Percentiles rank a stretch among this genome's conserved stretches.
Evolutionary conservation across 73 alveolate genomes (phyloP).

Genomic region (Tetrahymena elliotti): DNA sequence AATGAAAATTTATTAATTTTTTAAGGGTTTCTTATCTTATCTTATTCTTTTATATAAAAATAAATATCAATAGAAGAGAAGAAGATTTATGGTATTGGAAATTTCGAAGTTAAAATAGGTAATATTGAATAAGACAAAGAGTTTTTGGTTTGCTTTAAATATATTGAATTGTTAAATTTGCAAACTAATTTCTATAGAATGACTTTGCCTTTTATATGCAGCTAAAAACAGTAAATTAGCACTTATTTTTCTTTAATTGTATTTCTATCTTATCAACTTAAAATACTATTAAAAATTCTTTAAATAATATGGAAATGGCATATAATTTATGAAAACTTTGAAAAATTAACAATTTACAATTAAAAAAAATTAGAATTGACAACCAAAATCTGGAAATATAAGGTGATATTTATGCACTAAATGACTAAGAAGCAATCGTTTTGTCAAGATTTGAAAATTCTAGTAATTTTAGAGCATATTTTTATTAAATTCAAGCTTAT

Average conservation of each 20-base stretch:
- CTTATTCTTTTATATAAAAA: neutral
- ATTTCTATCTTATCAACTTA: neutral
- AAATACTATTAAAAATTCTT: neutral
- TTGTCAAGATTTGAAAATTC: neutral
- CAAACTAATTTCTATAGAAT: conserved; percentile 37
- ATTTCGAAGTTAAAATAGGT: conserved; percentile 42
- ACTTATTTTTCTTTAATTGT: neutral
- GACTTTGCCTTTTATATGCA: conserved; percentile 15
- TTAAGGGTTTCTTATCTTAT: no score
- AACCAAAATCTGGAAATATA: no score
- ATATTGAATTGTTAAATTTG: conserved; percentile 6
- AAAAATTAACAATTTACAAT: no score
- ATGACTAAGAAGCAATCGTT: neutral
- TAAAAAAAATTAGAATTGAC: no score
- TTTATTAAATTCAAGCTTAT: neutral
- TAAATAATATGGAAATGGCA: neutral
- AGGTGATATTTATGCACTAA: neutral
- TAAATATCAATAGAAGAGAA: conserved; percentile 8
- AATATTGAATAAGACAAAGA: conserved; percentile 38
- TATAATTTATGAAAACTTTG: no score
- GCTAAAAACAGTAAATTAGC: neutral
- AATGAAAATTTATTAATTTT: no score
- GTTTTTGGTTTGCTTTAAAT: neutral
- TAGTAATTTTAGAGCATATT: neutral
- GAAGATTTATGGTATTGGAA: no score